These are phyloP conservation scores for sunflower (Helianthus annuus) DNA, from an alignment of 129 eudicot species.

Conservation along the genomic window DNA sequence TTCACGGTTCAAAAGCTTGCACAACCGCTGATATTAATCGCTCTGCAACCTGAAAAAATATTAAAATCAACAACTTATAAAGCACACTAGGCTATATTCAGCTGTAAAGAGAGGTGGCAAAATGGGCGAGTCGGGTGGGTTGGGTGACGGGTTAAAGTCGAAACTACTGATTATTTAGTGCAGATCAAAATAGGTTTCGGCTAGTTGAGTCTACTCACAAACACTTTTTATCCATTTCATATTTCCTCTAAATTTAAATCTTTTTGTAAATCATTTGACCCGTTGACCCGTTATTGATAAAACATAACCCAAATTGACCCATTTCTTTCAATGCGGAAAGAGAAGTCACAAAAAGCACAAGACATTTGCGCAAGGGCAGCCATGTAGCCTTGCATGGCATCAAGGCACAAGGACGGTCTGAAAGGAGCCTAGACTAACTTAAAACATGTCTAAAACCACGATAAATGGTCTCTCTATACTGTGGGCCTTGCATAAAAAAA, in stretches of 20 bases:
- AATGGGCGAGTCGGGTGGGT: background rate
- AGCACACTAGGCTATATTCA: background rate
- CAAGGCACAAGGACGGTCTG: too few species aligned
- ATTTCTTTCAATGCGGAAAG: too few species aligned
- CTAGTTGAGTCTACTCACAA: background rate
- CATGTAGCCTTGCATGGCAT: too few species aligned
- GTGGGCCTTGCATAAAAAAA: too few species aligned
- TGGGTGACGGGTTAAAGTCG: background rate
- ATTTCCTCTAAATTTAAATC: background rate
- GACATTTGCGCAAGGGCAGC: too few species aligned
- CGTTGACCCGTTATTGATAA: background rate
- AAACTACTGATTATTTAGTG: background rate
- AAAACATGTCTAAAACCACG: too few species aligned
- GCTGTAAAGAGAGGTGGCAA: background rate
- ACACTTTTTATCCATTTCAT: background rate
- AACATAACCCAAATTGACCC: background rate
- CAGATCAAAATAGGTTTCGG: background rate
- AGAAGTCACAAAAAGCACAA: too few species aligned
- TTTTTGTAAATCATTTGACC: background rate
- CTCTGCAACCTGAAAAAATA: slow-evolving; percentile 66
- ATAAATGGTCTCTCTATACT: too few species aligned
- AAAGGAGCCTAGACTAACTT: too few species aligned
- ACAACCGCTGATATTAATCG: slow-evolving; percentile 54
- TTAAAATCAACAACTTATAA: slow-evolving; percentile 10
- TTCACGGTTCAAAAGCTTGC: too few species aligned